Percentiles rank a stretch among this genome's conserved stretches.
These are phyloP conservation scores for Malbranchea zuffiana DNA, from an alignment of 2,329 filamentous ascomycete genomes.

Conservation along the genomic window DNA sequence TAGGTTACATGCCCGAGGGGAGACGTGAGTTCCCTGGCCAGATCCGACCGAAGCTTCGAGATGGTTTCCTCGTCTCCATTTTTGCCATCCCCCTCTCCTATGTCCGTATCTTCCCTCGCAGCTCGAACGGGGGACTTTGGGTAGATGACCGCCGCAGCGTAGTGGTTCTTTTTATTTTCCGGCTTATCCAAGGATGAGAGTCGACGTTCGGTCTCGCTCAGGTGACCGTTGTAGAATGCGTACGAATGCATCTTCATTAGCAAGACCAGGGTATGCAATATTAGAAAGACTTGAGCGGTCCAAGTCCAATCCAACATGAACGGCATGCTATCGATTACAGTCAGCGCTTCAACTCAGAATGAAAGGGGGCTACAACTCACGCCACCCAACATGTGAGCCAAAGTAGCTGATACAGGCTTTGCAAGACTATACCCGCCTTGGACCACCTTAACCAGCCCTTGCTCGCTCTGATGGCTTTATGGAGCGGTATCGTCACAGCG, in stretches of 20 bases:
- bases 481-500: constrained; percentile 59
- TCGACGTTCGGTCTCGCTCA: constrained; percentile 75
- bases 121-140: constrained; percentile 36
- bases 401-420: constrained; percentile 65
- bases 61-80: constrained; percentile 40
- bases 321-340: constrained; percentile 59
- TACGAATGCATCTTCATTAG: constrained; percentile 99
- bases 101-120: constrained; percentile 10
- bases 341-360: too few species aligned
- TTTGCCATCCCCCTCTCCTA: constrained; percentile 20
- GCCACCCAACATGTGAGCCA: constrained; percentile 82
- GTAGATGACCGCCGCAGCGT: constrained; percentile 64
- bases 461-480: constrained; percentile 52
- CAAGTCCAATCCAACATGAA: constrained; percentile 86
- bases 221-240: constrained; percentile 93
- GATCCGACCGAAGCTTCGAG: constrained; percentile 64
- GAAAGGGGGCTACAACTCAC: too few species aligned
- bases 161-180: constrained; percentile 49
- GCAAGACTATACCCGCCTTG: constrained; percentile 64
- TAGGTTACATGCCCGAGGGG: constrained; percentile 84
- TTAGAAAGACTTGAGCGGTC: constrained; percentile 93
- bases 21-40: constrained; percentile 83
- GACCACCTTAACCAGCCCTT: constrained; percentile 57
- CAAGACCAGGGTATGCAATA: constrained; percentile 78
- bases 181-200: constrained; percentile 71